Conservation (phyloP, 2,329 filamentous ascomycete species). For the Talaromyces pinophilus region DNA sequence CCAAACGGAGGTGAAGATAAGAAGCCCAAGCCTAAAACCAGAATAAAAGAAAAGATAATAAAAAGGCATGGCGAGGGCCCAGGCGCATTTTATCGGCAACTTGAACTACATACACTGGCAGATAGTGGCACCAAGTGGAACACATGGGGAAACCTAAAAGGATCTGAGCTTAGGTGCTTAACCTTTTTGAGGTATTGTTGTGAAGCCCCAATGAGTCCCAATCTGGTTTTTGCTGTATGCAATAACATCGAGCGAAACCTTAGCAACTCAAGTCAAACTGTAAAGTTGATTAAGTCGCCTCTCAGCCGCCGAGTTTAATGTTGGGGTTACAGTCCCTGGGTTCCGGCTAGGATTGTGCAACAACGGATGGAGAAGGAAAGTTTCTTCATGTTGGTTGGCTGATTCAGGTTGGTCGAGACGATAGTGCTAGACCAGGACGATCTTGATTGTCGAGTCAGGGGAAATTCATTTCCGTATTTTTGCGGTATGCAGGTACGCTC, state of each 20-base stretch:
- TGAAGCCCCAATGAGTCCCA: neutral
- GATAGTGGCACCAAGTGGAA: neutral
- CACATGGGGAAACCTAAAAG: neutral
- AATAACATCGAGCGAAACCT: neutral
- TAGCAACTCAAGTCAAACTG: neutral
- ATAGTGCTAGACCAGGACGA: neutral
- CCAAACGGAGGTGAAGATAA: neutral
- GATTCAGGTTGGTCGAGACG: neutral
- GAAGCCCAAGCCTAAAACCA: neutral
- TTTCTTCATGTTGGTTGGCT: neutral
- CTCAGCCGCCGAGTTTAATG: neutral
- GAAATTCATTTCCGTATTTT: neutral
- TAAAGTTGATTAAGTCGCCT: neutral
- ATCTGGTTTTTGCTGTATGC: neutral
- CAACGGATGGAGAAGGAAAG: neutral
- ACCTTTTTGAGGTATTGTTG: neutral
- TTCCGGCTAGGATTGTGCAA: neutral
- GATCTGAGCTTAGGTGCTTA: neutral
- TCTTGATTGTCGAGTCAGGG: conserved; percentile 1
- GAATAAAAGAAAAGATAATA: neutral
- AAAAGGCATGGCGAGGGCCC: neutral
- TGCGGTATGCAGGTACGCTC: neutral
- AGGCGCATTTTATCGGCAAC: conserved; percentile 2
- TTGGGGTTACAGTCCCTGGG: neutral
- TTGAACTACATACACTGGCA: neutral